phyloP scores from a whole-genome alignment of 1,284 basidiomycete species.

The Heliocybe sulcata region DNA sequence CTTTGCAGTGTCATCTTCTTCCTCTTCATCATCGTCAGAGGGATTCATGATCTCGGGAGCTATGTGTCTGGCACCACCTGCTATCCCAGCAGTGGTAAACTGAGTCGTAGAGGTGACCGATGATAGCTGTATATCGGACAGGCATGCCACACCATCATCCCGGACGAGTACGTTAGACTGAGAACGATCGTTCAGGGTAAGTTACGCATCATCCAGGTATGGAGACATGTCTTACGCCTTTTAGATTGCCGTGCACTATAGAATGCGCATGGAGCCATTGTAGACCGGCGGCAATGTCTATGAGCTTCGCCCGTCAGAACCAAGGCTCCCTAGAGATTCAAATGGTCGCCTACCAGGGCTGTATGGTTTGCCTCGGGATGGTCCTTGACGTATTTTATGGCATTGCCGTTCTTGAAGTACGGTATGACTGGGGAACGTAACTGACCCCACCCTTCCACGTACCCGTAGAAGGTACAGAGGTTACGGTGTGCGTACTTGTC shows the following conservation, averaged over 20 bases:
- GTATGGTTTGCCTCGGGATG: not conserved
- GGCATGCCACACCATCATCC: slow-evolving; percentile 9
- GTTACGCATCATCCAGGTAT: not conserved
- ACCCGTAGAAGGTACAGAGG: slow-evolving; percentile 12
- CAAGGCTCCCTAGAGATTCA: not conserved
- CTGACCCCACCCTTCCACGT: slow-evolving; percentile 10
- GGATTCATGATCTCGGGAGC: slow-evolving; percentile 20
- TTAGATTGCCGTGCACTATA: slow-evolving; percentile 17
- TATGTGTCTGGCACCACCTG: slow-evolving; percentile 16
- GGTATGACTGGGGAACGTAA: slow-evolving; percentile 16
- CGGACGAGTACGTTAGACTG: slow-evolving; percentile 19
- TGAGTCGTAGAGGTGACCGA: slow-evolving; percentile 14
- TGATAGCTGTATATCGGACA: slow-evolving; percentile 16
- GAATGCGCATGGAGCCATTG: not conserved
- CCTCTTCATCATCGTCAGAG: slow-evolving; percentile 3
- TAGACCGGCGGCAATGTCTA: slow-evolving; percentile 2
- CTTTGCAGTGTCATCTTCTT: slow-evolving; percentile 4
- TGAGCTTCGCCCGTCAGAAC: not conserved
- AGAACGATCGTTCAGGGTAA: not conserved
- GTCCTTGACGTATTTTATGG: slow-evolving; percentile 3
- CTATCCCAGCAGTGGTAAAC: slow-evolving; percentile 16
- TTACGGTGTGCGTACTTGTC: slow-evolving; percentile 12
- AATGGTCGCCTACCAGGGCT: not conserved
- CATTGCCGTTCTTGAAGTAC: slow-evolving; percentile 13
- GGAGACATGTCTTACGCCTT: slow-evolving; percentile 10